phyloP scores from a whole-genome alignment of 495 filamentous ascomycete species.

The Lentithecium fluviatile region DNA sequence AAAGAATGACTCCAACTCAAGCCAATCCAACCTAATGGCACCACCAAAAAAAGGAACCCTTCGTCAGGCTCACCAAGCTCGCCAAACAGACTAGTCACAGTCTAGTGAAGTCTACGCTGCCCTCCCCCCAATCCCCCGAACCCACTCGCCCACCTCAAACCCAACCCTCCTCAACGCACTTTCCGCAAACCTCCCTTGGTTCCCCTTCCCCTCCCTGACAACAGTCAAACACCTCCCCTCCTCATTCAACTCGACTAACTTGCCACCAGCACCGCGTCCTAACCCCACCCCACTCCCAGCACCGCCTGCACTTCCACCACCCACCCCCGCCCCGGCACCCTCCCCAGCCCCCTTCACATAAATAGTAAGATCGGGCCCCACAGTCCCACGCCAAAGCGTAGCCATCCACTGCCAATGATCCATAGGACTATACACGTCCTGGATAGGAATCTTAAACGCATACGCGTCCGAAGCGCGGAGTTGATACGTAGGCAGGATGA shows the following conservation, averaged over 20 bases:
- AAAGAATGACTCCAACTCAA: too few relatives aligned
- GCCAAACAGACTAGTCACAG: too few relatives aligned
- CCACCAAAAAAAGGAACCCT: background rate
- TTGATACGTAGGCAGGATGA: conserved; percentile 72
- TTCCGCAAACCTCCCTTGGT: conserved; percentile 54
- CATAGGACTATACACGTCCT: conserved; percentile 72
- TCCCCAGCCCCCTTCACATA: conserved; percentile 51
- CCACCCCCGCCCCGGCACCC: too few relatives aligned
- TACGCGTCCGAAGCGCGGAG: conserved; percentile 74
- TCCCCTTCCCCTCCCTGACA: conserved; percentile 49
- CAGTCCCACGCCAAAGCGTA: conserved; percentile 84
- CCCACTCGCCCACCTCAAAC: conserved; percentile 82
- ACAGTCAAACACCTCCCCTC: conserved; percentile 60
- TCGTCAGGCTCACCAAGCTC: too few relatives aligned
- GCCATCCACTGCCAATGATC: conserved; percentile 99
- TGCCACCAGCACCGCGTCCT: conserved; percentile 43
- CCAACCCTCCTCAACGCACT: conserved; percentile 67
- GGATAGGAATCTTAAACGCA: conserved; percentile 67
- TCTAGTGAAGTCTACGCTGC: too few relatives aligned
- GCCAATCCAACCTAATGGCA: too few relatives aligned
- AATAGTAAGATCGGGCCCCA: conserved; percentile 84
- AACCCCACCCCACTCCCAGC: too few relatives aligned
- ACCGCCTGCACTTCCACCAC: too few relatives aligned
- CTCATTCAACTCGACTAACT: conserved; percentile 55
- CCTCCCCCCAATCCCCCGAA: conserved; percentile 47